These are phyloP conservation scores for Euptelea pleiosperma DNA, from an alignment of 164 flowering plant species.

Conservation along the genomic window DNA sequence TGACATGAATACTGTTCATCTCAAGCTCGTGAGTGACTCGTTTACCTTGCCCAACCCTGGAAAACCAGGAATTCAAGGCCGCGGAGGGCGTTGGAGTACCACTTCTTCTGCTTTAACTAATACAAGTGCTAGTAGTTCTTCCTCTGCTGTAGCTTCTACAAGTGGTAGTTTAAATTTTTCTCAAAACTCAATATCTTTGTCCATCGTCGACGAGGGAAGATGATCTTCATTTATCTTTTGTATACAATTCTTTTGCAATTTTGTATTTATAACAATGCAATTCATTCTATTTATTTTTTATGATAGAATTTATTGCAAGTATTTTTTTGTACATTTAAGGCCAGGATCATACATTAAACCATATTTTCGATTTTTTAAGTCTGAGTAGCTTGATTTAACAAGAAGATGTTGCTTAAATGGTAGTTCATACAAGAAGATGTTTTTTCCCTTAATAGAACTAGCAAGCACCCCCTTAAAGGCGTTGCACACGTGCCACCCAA, in stretches of 20 bases:
- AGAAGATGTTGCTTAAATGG: no score
- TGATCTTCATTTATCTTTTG: constrained; percentile 28
- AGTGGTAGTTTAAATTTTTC: constrained; percentile 49
- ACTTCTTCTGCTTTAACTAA: constrained; percentile 30
- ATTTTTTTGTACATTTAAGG: no score
- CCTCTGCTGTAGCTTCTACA: constrained; percentile 28
- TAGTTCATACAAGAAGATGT: no score
- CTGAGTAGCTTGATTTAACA: no score
- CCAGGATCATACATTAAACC: no score
- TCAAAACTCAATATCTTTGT: constrained; percentile 61
- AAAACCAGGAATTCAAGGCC: constrained; percentile 72
- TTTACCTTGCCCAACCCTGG: constrained; percentile 65
- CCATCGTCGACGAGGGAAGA: constrained; percentile 77
- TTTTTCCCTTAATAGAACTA: no score
- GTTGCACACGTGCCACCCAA: no score
- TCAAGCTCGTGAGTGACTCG: constrained; percentile 69
- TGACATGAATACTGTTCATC: constrained; percentile 61
- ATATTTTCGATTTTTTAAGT: no score
- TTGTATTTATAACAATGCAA: no score
- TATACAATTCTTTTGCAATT: background rate
- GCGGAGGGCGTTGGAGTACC: constrained; percentile 50
- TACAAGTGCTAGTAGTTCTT: constrained; percentile 24
- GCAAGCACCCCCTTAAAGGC: no score
- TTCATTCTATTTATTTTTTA: no score
- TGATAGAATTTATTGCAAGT: no score